phyloP scores from a whole-genome alignment of 495 filamentous ascomycete species.

The Letharia columbiana region DNA sequence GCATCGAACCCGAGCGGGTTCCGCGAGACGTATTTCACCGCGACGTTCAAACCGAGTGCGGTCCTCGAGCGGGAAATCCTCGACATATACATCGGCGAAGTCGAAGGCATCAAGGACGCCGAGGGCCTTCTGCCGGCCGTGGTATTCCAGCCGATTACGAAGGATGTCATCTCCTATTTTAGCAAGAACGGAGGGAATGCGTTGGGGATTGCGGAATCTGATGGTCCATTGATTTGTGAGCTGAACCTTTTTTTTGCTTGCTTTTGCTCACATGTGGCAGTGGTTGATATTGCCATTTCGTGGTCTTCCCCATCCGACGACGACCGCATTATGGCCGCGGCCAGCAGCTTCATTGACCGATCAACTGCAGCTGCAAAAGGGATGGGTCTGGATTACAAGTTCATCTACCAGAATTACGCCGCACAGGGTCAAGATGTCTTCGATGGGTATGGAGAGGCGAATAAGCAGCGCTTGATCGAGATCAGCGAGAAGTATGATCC shows the following conservation, averaged over 20 bases:
- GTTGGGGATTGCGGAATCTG: conserved; percentile 39
- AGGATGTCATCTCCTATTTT: conserved; percentile 33
- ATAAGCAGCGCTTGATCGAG: conserved; percentile 28
- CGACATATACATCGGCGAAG: conserved; percentile 33
- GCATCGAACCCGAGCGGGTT: conserved; percentile 34
- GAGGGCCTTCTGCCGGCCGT: conserved; percentile 36
- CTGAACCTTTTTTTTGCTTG: neutral
- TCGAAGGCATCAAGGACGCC: conserved; percentile 31
- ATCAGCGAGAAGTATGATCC: conserved; percentile 37
- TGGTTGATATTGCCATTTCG: conserved; percentile 31
- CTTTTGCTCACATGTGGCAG: conserved; percentile 5
- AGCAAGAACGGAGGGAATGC: conserved; percentile 43
- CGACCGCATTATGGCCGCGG: conserved; percentile 27
- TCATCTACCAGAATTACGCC: conserved; percentile 51
- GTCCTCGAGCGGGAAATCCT: conserved; percentile 32
- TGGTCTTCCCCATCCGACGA: conserved; percentile 33
- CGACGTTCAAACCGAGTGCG: conserved; percentile 33
- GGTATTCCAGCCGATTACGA: conserved; percentile 42
- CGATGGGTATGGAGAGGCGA: conserved; percentile 32
- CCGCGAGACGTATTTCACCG: conserved; percentile 31
- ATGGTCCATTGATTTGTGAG: conserved; percentile 31
- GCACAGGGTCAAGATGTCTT: conserved; percentile 35
- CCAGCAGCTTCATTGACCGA: conserved; percentile 28
- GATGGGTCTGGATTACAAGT: conserved; percentile 40
- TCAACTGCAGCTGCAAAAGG: conserved; percentile 34